Base-by-base conservation (phyloP, 768 basidiomycete genomes). In the Russula foetens region DNA sequence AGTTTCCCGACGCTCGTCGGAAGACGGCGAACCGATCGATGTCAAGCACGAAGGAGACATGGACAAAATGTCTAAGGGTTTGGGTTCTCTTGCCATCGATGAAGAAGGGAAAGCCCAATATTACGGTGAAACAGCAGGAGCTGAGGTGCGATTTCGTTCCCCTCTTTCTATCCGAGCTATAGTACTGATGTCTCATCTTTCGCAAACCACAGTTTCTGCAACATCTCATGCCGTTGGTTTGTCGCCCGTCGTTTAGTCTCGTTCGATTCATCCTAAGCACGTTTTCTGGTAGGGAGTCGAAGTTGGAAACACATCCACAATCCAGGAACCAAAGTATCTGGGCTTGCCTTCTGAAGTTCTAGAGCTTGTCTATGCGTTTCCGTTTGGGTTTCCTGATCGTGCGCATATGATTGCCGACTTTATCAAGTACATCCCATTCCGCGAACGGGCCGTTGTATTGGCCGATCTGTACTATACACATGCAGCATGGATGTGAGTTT, bases 41-140 rank as follows among this genome's bases (percentile, higher is more conserved):
- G 45, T 46, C 46, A 52, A 59, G 44, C 53, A 50, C 26, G 62
- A 63, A 33, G 64, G 73, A 17, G 71, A 72, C 41, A 31, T 68
- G 33, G 66, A 65, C 19, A 62, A 63, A 2, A 68, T 77, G 23
- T 71, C 76, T 14, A 74, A 75, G 35, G 71, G 71, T 26, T 69
- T 81, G 44, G 81, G 81, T 24, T 77, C 80, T 7, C 73, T 83
- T 12, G 74, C 80, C 0, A 76, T 83, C 38, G 78, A 77, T 41
- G 52, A 71, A 7, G 74, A 81, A 53, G 81, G 80, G n/a, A 76
- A 78, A 52, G 70, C 76, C 1, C 75, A 72, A 58, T 82, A 81
- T 67, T 77, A 79, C 63, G 81, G 81, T 14, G 77, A 75, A 60
- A 76, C 77, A 5, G 75, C 80, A 24, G 72, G 76, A 19, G 77